Evolutionary conservation across 2,329 filamentous ascomycete genomes (phyloP), one percentile per base, ranked within the genome.

Genomic region (Penicillium digitatum): DNA sequence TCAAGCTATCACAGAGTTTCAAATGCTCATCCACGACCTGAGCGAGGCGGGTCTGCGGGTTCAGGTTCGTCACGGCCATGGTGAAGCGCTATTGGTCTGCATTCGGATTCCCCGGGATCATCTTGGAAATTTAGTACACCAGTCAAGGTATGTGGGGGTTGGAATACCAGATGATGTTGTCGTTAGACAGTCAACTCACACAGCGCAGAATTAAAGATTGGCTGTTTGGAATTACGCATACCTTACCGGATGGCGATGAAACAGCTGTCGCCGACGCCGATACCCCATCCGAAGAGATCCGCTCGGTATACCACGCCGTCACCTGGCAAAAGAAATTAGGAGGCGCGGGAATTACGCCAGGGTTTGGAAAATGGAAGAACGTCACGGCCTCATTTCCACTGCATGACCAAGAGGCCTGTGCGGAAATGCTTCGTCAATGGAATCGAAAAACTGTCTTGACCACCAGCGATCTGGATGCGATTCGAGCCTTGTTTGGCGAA

Each of bases 281-380:
- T 54, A 90, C 87, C 37, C 90, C 95, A 69, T 89, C 93, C 22
- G 94, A 99, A 76, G 83, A 92, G 44, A 82, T 96, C 42, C 86
- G 94, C 32, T 85, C 95, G 44, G 88, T 96, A 55, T 94, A 96
- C 71, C 84, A 94, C 47, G 83, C 96, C 57, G 88, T 95, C 54
- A 89, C 86, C 8, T 87, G 85, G 72, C 82, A 87, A 5, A 81
- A 80, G 60, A 83, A 86, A 58, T 85, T 93, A 54, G 89, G 90
- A 40, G 90, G 90, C 50, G 90, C 89, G 26, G 89, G 88, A 6
- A 86, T 95, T 58, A 89, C 83, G 0, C 85, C 88, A 1, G 81
- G 81, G 26, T 76, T 80, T 18, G 85, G 87, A 4, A 81, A 84
- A 59, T 94, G 89, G 89, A 83, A 86, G 66, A 79, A 87, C 54